Base-by-base conservation (phyloP, 139 green algal species). In the Coccomyxa sp. region DNA sequence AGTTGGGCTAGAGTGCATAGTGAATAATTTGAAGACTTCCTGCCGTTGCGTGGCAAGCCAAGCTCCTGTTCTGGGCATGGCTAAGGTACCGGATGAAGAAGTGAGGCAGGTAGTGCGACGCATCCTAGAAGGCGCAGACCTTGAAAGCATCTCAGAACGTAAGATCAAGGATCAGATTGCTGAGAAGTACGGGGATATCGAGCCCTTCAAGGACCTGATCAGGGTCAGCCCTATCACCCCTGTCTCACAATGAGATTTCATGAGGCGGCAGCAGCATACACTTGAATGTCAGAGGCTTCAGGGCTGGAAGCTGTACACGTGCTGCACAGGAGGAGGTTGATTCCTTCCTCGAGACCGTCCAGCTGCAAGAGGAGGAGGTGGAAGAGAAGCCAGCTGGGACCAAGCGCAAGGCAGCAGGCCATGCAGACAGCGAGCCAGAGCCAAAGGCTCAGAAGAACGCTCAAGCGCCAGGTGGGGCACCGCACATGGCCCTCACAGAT, bases 51-150 rank as follows among this genome's bases (percentile, higher is more conserved):
- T 31, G 18, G 50, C 50, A 22, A 22, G 27, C 18, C 18, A 31
- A 22, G 22, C 50, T 31, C 22, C 22, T 18, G 5, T 22, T 18
- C 22, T 64, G 50, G 50, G 50, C n/a, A n/a, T n/a, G 50, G 27
- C 18, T 6, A 4, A 64, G 1, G 27, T 5, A 3, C 27, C 50
- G 50, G 50, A 64, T 18, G 50, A 64, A 64, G 50, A 64, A 22
- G 27, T 64, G 18, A 64, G 27, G 5, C 22, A 22, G 22, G 50
- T 2, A 10, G 50, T 64, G 18, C 2, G 27, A 22, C 22, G 50
- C 50, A 64, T 73, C 9, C 29, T 75, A 35, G 16, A 75, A 24
- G 29, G 33, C 27, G 73, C 40, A 64, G 73, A 77, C 39, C 73
- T 77, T 8, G 24, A 24, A 22, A 64, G 8, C 9, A 34, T 50